Percentiles rank a stretch among this genome's conserved stretches.
Conservation (phyloP, 176 grass and related monocot genomes). For the Rhipidocladum racemiflorum region DNA sequence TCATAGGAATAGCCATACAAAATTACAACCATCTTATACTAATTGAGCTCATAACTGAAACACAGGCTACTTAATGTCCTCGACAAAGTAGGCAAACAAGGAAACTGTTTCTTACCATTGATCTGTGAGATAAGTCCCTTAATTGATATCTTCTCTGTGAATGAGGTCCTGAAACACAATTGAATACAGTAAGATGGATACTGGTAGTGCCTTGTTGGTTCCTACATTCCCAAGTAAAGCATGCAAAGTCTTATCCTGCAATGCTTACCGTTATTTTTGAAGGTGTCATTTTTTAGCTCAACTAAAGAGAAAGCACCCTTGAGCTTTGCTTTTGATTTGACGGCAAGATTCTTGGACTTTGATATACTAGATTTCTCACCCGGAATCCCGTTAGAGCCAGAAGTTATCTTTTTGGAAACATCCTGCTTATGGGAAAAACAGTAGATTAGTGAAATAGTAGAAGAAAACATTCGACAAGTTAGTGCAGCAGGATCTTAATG, state of each 20-base stretch:
- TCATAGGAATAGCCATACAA: not conserved
- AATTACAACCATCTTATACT: not conserved
- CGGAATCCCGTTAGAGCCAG: not conserved
- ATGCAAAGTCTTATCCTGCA: not conserved
- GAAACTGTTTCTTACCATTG: not conserved
- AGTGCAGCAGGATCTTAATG: not conserved
- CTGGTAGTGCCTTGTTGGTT: not conserved
- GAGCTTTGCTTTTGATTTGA: slow-evolving; percentile 36
- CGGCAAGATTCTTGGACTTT: slow-evolving; percentile 3
- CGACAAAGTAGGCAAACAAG: not conserved
- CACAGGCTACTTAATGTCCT: not conserved
- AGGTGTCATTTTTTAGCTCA: slow-evolving; percentile 13
- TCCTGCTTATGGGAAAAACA: slow-evolving; percentile 19
- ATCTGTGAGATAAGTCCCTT: not conserved
- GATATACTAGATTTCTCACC: slow-evolving; percentile 5
- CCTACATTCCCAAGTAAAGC: not conserved
- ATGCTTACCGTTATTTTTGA: slow-evolving; percentile 19
- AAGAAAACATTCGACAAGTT: not conserved
- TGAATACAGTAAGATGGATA: slow-evolving; percentile 6
- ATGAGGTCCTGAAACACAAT: slow-evolving; percentile 16
- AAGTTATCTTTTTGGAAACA: slow-evolving; percentile 30
- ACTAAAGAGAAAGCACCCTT: slow-evolving; percentile 27
- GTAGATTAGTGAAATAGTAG: not conserved
- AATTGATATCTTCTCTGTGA: too few relatives aligned
- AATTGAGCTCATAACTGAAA: not conserved